phyloP scores from a whole-genome alignment of 2,329 filamentous ascomycete genomes.

The Monosporascus sp. region DNA sequence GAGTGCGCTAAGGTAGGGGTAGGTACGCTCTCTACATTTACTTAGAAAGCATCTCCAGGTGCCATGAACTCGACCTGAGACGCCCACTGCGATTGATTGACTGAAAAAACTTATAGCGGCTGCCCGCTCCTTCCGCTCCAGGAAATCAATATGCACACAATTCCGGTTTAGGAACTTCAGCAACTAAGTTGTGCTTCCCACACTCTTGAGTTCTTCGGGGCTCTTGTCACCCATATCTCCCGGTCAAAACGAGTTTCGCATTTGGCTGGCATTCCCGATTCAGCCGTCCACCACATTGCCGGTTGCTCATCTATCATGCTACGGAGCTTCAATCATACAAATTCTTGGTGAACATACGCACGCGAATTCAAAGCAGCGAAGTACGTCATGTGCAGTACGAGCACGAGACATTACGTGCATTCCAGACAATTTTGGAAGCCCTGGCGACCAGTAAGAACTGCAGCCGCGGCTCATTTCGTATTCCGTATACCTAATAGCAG shows the following conservation, averaged over 20 bases:
- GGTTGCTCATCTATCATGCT: no score
- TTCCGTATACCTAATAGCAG: background rate
- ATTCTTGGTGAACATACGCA: no score
- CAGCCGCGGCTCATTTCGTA: background rate
- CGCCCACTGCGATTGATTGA: no score
- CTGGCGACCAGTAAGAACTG: background rate
- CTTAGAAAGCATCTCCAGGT: no score
- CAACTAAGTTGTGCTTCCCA: background rate
- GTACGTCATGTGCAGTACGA: background rate
- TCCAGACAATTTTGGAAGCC: background rate
- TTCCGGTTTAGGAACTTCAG: background rate
- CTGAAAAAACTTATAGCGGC: no score
- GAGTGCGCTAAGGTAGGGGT: background rate
- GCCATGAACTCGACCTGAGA: no score
- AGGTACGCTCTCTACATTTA: no score
- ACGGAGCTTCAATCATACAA: no score
- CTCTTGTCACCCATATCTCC: background rate
- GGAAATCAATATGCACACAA: background rate
- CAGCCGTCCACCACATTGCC: no score
- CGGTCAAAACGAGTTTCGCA: no score
- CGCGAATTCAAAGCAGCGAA: background rate
- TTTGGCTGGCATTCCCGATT: no score
- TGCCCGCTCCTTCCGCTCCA: no score
- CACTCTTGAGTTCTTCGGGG: background rate
- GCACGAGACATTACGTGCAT: background rate